phyloP scores from a whole-genome alignment of 257 asterid species.

The Solanum appendiculatum region DNA sequence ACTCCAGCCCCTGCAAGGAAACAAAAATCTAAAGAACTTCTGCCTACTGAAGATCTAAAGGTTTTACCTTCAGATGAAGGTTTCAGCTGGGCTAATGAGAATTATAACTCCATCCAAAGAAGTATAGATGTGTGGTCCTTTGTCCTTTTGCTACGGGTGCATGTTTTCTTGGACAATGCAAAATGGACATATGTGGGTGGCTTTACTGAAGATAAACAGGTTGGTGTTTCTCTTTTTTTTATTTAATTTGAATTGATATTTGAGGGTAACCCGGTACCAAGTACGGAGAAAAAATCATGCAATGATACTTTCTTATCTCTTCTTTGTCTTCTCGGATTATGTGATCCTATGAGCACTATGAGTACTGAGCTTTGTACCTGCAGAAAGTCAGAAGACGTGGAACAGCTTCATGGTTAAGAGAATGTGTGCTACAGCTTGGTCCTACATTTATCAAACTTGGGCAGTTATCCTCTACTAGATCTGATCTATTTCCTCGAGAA shows the following conservation, averaged over 20 bases:
- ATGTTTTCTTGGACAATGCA: slow-evolving; percentile 68
- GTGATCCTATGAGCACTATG: background rate
- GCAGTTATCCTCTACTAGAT: slow-evolving; percentile 85
- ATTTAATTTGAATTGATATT: background rate
- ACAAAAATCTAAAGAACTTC: slow-evolving; percentile 31
- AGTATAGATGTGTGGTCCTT: slow-evolving; percentile 87
- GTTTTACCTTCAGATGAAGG: slow-evolving; percentile 92
- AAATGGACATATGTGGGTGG: slow-evolving; percentile 78
- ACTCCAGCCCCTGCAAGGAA: slow-evolving; percentile 16
- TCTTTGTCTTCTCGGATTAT: background rate
- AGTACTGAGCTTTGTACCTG: background rate
- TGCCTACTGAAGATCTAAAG: slow-evolving; percentile 57
- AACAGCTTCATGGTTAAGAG: slow-evolving; percentile 93
- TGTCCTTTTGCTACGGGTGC: slow-evolving; percentile 78
- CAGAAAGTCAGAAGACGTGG: slow-evolving; percentile 56
- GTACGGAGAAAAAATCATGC: background rate
- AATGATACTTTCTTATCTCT: background rate
- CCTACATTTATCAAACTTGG: slow-evolving; percentile 97
- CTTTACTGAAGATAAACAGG: slow-evolving; percentile 86
- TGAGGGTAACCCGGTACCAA: background rate
- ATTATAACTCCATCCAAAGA: slow-evolving; percentile 75
- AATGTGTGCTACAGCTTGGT: slow-evolving; percentile 82
- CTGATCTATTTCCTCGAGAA: slow-evolving; percentile 88
- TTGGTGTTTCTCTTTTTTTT: background rate
- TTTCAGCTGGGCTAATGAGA: slow-evolving; percentile 94